Evolutionary conservation across 768 basidiomycete genomes (phyloP).

Genomic region (Hemileccinum rubropunctum): DNA sequence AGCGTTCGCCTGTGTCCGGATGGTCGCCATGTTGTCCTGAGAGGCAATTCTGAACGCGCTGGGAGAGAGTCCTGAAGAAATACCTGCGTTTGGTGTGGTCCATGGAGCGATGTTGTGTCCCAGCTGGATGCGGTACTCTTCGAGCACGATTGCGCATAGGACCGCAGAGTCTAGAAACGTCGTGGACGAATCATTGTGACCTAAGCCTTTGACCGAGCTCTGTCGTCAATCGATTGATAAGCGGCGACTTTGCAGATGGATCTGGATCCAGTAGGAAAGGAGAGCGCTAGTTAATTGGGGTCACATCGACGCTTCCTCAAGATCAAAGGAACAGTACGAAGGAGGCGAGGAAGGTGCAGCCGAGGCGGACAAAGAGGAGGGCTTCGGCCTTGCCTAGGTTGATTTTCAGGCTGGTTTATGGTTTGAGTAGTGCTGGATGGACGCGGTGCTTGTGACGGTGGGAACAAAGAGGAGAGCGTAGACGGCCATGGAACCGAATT

Average conservation of each 20-base stretch:
- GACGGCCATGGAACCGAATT: no score
- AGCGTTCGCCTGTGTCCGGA: constrained; percentile 47
- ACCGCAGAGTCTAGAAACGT: constrained; percentile 49
- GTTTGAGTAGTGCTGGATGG: no score
- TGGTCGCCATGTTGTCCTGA: constrained; percentile 27
- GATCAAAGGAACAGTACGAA: no score
- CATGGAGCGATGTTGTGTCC: constrained; percentile 66
- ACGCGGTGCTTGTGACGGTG: no score
- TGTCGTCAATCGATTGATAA: constrained; percentile 23
- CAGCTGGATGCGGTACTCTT: constrained; percentile 26
- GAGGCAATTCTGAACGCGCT: constrained; percentile 16
- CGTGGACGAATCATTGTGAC: constrained; percentile 41
- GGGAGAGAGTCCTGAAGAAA: constrained; percentile 35
- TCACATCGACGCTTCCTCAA: constrained; percentile 57
- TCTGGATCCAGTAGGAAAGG: constrained; percentile 16
- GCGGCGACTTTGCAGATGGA: constrained; percentile 29
- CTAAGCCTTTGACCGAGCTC: constrained; percentile 39
- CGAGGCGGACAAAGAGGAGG: no score
- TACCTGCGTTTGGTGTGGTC: constrained; percentile 42
- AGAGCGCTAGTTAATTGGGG: constrained; percentile 37
- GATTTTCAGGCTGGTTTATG: no score
- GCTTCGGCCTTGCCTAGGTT: no score
- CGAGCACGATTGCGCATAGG: constrained; percentile 41
- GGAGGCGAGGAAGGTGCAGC: no score
- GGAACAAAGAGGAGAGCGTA: no score